These are phyloP conservation scores for Saccharomycopsis capsularis DNA, from an alignment of 805 yeast genomes.

Conservation along the genomic window DNA sequence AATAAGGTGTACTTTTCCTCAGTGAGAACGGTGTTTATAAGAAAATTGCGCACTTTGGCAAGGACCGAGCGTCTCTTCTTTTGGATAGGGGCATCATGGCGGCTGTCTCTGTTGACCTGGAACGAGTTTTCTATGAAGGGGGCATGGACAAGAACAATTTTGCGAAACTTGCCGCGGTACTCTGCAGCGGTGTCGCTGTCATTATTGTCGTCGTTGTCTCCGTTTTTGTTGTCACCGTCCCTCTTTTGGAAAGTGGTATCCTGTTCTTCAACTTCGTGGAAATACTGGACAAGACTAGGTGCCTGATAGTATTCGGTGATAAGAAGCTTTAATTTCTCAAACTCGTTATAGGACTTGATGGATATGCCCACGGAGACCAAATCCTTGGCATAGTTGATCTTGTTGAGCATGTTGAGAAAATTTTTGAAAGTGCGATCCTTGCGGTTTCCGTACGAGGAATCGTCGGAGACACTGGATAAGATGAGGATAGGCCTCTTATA, in stretches of 20 bases:
- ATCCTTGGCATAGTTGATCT: constrained; percentile 4
- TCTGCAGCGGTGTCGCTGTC: not conserved
- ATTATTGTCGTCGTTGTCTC: not conserved
- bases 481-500: constrained; percentile 11
- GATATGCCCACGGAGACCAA: constrained; percentile 8
- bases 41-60: constrained; percentile 26
- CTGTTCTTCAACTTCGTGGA: not conserved
- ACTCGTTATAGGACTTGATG: constrained; percentile 10
- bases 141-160: constrained; percentile 30
- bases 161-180: constrained; percentile 9
- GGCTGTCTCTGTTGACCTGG: constrained; percentile 18
- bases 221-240: not conserved
- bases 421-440: constrained; percentile 5
- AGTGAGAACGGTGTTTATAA: constrained; percentile 23
- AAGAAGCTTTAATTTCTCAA: not conserved
- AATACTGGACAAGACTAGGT: not conserved
- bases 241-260: not conserved
- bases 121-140: constrained; percentile 30
- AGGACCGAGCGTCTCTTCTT: constrained; percentile 24
- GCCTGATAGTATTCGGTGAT: constrained; percentile 9
- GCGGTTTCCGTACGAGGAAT: constrained; percentile 10
- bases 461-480: constrained; percentile 13
- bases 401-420: constrained; percentile 9
- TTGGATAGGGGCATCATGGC: constrained; percentile 24
- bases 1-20: constrained; percentile 28